These are phyloP conservation scores for Penicillium sp. DNA, from an alignment of 2,329 filamentous ascomycete species.

Conservation along the genomic window DNA sequence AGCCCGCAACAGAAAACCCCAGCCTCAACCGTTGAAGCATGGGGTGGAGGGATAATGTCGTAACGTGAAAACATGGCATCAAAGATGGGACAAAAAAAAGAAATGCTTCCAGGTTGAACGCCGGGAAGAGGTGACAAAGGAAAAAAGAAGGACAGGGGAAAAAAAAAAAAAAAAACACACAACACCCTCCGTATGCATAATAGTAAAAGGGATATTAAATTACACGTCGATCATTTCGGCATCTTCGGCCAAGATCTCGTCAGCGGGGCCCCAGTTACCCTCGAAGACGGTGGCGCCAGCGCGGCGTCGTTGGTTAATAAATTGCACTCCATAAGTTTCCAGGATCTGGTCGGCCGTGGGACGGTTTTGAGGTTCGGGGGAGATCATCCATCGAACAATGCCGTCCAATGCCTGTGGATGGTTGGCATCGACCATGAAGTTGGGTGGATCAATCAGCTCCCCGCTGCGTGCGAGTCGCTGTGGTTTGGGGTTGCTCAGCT, in stretches of 20 bases:
- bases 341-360: conserved; percentile 75
- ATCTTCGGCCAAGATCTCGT: conserved; percentile 59
- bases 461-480: conserved; percentile 46
- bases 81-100: conserved; percentile 18
- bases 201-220: conserved; percentile 28
- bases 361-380: conserved; percentile 68
- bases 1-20: conserved; percentile 7
- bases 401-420: conserved; percentile 76
- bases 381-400: conserved; percentile 85
- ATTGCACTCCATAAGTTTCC: conserved; percentile 69
- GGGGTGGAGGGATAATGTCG: conserved; percentile 11
- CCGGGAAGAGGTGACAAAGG: conserved; percentile 22
- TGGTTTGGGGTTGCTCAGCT: conserved; percentile 26
- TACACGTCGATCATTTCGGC: conserved; percentile 65
- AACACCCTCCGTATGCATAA: conserved; percentile 39
- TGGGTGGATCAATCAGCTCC: conserved; percentile 69
- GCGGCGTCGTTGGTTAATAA: conserved; percentile 73
- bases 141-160: conserved; percentile 16
- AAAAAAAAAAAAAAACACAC: conserved; percentile 8
- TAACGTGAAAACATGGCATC: conserved; percentile 24
- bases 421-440: conserved; percentile 80
- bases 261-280: conserved; percentile 86
- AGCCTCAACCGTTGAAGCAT: conserved; percentile 16
- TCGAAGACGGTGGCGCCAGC: conserved; percentile 94
- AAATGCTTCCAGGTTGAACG: conserved; percentile 24